Evolutionary conservation across 2,329 filamentous ascomycete genomes (phyloP), one percentile per base, ranked within the genome.

Genomic region (Colletotrichum agaves): DNA sequence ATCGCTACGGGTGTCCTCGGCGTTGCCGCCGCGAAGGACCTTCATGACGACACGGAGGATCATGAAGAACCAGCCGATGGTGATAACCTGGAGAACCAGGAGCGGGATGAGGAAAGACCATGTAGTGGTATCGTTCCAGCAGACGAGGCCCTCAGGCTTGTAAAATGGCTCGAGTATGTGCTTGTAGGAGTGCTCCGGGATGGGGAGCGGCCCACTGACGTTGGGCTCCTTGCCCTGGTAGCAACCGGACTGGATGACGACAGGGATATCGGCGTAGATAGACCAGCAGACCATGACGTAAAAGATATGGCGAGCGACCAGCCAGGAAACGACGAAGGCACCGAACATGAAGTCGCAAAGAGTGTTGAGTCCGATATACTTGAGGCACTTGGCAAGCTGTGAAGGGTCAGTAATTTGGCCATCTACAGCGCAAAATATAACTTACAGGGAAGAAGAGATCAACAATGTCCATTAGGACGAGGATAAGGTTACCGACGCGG

Each of bases 391-490:
- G 73, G 96, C 96, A 33, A 90, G 83, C 93, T 97, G 69, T n/a
- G 21, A 5, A 2, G 17, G 6, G 67, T 75, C 60, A 73, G 71
- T 31, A 8, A 1, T 2, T 17, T 23, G 37, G 5, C 21, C 10
- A 17, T 3, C 4, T 21, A 1, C 1, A n/a, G 10, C 4, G 13
- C 1, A 21, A 6, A 35, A 12, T 27, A 67, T 39, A 66, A 35
- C 91, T 77, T 83, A 97, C 93, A 49, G 95, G 92, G 44, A 99
- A 85, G 69, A 97, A 86, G 57, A 97, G 85, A 76, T 98, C 96
- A 52, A 97, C 93, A 59, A 97, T 85, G 75, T 99, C 96, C 94
- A 98, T 98, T 71, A 97, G 86, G 61, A 93, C 91, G 57, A 99
- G 83, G 69, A 98, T 93, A 53, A 97, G 86, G 75, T 94, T 96